Base-by-base conservation (phyloP, 225 moss, liverwort and hornwort genomes). In the Asterella californica region DNA sequence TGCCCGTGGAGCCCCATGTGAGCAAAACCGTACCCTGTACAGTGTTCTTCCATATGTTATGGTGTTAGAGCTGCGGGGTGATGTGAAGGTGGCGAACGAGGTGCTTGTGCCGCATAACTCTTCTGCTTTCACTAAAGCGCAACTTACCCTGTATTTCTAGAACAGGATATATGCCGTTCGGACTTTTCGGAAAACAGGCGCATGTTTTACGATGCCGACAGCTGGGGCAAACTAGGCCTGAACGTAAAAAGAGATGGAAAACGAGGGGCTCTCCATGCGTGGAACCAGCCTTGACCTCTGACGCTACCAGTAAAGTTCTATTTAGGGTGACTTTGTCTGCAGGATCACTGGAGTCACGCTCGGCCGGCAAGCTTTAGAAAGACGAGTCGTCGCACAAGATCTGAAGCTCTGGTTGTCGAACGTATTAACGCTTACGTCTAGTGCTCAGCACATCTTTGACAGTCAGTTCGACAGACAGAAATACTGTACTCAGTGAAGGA, bases 361-460 rank as follows among this genome's bases (percentile, higher is more conserved):
- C 50, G 99, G 99, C 74, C 91, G 99, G 71, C 91, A 92, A 82
- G 91, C 89, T 79, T 74, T 91, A 80, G 99, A 93, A 86, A 91
- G 89, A 83, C 95, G 99, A 60, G 99, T 99, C 30, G 99, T 99
- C 61, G 95, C 99, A 48, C 99, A 99, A 85, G 99, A 95, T 87
- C 76, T 99, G 83, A 95, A 99, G 82, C 84, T 99, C 36, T 99
- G 99, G 99, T 87, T 99, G 76, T 92, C 99, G 25, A 99, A 99
- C 89, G 99, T 95, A 66, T 86, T 80, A 36, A 48, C 24, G 24
- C 8, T 36, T 54, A 57, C 37, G 52, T 75, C 14, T 30, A n/a
- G 21, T n/a, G n/a, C n/a, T n/a, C n/a, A n/a, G n/a, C n/a, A n/a
- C n/a, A 64, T 30, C 22, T n/a, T 27, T 60, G 59, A 65, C 60